Evolutionary conservation across 306 rosid species (phyloP).

Genomic region (Castanea sativa): DNA sequence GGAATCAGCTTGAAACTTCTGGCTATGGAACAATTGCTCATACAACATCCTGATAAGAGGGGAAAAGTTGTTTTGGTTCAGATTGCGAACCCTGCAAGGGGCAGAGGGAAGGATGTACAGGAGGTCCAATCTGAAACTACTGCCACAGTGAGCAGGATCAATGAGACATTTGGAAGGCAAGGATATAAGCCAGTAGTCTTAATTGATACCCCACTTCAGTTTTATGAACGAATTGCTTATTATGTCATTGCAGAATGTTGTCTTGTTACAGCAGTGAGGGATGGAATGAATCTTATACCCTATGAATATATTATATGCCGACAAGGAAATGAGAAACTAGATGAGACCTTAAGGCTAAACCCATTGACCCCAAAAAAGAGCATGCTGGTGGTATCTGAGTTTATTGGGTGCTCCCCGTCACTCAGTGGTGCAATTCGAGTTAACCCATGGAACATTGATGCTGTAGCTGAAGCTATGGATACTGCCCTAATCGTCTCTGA

Average conservation of each 20-base stretch:
- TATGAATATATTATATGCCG: slow-evolving; percentile 80
- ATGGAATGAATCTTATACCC: slow-evolving; percentile 94
- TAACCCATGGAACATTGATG: slow-evolving; percentile 88
- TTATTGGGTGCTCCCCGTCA: slow-evolving; percentile 91
- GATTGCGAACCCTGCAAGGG: slow-evolving; percentile 90
- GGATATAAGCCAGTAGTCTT: slow-evolving; percentile 79
- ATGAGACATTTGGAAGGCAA: slow-evolving; percentile 51
- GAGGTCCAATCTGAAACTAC: slow-evolving; percentile 73
- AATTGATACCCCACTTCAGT: slow-evolving; percentile 70
- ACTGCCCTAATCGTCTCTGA: slow-evolving; percentile 59
- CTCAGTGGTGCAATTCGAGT: slow-evolving; percentile 88
- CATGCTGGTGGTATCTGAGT: slow-evolving; percentile 85
- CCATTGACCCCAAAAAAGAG: slow-evolving; percentile 52
- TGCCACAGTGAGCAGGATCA: slow-evolving; percentile 64
- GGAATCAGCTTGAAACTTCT: slow-evolving; percentile 87
- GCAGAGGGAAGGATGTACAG: slow-evolving; percentile 78
- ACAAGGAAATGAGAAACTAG: slow-evolving; percentile 77
- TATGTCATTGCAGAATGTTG: slow-evolving; percentile 82
- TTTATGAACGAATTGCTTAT: slow-evolving; percentile 75
- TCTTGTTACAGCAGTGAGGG: slow-evolving; percentile 91
- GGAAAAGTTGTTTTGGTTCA: slow-evolving; percentile 80
- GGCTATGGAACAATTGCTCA: slow-evolving; percentile 83
- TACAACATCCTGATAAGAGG: slow-evolving; percentile 76
- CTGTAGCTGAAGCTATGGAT: slow-evolving; percentile 92
- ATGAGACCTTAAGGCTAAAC: slow-evolving; percentile 52